phyloP scores from a whole-genome alignment of 768 basidiomycete species.

The Russula brevipes region DNA sequence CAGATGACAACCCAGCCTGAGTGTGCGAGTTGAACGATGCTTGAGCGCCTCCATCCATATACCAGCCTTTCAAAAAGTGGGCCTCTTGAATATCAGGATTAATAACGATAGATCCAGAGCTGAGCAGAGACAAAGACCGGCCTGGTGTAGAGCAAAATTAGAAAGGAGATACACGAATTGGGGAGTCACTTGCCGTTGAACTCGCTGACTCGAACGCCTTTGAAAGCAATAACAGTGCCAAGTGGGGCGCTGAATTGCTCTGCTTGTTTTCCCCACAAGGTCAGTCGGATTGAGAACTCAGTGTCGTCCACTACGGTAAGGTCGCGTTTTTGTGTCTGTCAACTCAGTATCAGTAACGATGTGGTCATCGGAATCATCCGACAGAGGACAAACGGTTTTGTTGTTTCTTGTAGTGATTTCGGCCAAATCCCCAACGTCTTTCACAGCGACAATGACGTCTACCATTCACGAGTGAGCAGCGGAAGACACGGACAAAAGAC shows the following conservation, averaged over 20 bases:
- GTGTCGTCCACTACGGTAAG: conserved; percentile 83
- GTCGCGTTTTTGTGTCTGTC: conserved; percentile 82
- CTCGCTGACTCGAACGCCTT: conserved; percentile 89
- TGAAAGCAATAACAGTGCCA: conserved; percentile 82
- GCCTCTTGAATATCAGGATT: conserved; percentile 93
- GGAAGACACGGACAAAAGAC: background rate
- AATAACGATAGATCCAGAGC: conserved; percentile 72
- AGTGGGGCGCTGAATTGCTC: conserved; percentile 63
- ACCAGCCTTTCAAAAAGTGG: conserved; percentile 88
- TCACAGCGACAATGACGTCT: conserved; percentile 89
- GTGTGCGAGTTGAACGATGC: conserved; percentile 71
- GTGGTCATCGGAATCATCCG: background rate
- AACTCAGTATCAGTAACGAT: background rate
- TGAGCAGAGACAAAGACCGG: conserved; percentile 78
- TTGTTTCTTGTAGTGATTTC: conserved; percentile 75
- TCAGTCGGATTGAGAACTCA: conserved; percentile 71
- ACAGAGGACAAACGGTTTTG: conserved; percentile 42
- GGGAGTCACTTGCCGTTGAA: conserved; percentile 58
- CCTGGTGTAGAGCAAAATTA: conserved; percentile 39
- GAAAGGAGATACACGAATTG: conserved; percentile 20
- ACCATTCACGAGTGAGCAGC: conserved; percentile 4
- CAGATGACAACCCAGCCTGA: conserved; percentile 37
- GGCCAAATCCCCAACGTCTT: conserved; percentile 61
- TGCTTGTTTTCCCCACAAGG: conserved; percentile 95
- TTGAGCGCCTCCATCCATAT: conserved; percentile 60